Base-by-base conservation (phyloP, 768 basidiomycete species). In the Fomitopsis serialis region DNA sequence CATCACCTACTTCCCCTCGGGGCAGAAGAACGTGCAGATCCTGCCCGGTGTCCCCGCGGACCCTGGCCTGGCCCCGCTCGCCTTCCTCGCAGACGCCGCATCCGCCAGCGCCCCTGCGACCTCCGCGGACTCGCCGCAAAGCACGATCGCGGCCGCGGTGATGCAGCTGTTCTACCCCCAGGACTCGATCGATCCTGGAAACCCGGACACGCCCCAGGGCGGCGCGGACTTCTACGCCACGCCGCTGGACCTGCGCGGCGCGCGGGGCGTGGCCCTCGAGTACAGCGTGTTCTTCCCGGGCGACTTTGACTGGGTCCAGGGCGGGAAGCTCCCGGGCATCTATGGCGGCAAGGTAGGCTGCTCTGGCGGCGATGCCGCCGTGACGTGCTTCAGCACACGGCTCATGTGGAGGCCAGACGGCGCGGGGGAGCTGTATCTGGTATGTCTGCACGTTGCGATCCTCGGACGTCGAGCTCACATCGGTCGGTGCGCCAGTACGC, bases 251-350 rank as follows among this genome's bases (percentile, higher is more conserved):
- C 62, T 87, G 15, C 47, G 69, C 0, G 43, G 62, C 19, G 85
- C 82, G 8, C 59, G 54, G 22, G 85, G 75, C 55, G 82, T 85
- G 24, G 78, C 80, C 8, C 63, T 89, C 42, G 68, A 61, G 21
- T 95, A 92, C 65, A 82, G 81, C 64, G 82, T 91, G 10, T 92
- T 84, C 67, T 92, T 96, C 62, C 88, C 87, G 0, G 55, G 50
- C 0, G 78, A 82, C 55, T 95, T 92, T 58, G 75, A 85, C 49
- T 95, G 82, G 75, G 89, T 91, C 17, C 74, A 79, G 50, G 92
- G 80, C 4, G 93, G 93, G 7, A 95, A 97, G 68, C 66, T 95
- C 5, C 90, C 92, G 0, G 93, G 92, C 0, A 57, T 93, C 3
- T 91, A 84, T 60, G 87, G 86, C 0, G 87, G 87, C 0, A 81